Evolutionary conservation across 2,329 filamentous ascomycete species (phyloP).

Genomic region (Lanzia echinophila): DNA sequence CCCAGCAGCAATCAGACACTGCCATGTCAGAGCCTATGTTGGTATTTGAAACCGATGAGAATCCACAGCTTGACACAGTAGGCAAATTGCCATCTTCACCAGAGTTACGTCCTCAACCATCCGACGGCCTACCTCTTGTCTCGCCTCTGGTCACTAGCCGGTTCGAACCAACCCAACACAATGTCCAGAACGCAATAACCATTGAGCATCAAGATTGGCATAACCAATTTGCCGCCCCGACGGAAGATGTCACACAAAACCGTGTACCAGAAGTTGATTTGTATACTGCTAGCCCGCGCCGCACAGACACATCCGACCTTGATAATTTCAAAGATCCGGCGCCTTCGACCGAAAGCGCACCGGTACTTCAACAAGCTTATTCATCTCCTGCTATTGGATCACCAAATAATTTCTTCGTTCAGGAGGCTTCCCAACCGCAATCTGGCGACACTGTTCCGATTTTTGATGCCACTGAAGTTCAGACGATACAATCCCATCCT

Average conservation of each 20-base stretch:
- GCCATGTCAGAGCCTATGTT: neutral
- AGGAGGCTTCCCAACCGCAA: neutral
- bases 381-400: neutral
- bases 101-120: slow-evolving; percentile 20
- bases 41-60: neutral
- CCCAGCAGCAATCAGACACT: neutral
- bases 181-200: neutral
- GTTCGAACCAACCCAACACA: slow-evolving; percentile 2
- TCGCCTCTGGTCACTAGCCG: slow-evolving; percentile 21
- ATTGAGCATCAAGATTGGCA: neutral
- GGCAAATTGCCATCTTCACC: slow-evolving; percentile 20
- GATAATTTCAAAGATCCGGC: neutral
- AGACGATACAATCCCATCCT: too few relatives aligned
- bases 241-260: neutral
- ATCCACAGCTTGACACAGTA: neutral
- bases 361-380: neutral
- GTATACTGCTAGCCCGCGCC: slow-evolving; percentile 16
- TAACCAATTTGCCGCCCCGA: neutral
- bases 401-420: neutral
- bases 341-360: neutral
- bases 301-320: neutral
- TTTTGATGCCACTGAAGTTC: too few relatives aligned
- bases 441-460: neutral
- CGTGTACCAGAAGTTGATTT: slow-evolving; percentile 8
- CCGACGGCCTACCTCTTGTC: slow-evolving; percentile 24